Base-by-base conservation (phyloP, 2,329 filamentous ascomycete genomes). In the Neofusicoccum kwambonambiense region DNA sequence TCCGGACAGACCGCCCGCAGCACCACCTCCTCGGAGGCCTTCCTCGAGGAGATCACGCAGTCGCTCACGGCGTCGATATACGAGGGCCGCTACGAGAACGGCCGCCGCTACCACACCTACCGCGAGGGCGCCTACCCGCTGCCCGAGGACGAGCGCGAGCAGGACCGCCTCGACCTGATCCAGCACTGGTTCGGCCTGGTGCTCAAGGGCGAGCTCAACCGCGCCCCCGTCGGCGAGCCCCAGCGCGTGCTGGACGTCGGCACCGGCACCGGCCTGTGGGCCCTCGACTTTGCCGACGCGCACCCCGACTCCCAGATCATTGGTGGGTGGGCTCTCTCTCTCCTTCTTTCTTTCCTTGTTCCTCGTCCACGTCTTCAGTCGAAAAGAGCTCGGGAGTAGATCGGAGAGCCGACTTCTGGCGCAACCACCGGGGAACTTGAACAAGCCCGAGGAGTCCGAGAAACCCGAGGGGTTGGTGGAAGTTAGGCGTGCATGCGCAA, bases 131-230 rank as follows among this genome's bases (percentile, higher is more conserved):
- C 73, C 15, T 76, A 77, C 69, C 75, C 73, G 74, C 42, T 17
- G 44, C 50, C 75, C 65, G 77, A 77, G 68, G 76, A 77, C 70
- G 76, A 77, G 64, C 69, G 73, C 49, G 75, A 78, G 68, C 74
- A 76, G 64, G 76, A 78, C 68, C 74, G 75, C 47, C 65, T 66
- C 19, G 76, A 78, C 68, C 72, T 78, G 8, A 68, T 76, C 45
- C 75, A 77, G 69, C 75, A 77, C 71, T 74, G 77, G 64, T 77
- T 74, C 68, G 70, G 72, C 45, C 69, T 77, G 22, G 69, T 76
- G 49, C 71, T 78, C 19, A 69, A 69, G 51, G 75, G 75, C 35
- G 75, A 75, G 60, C 74, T 78, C n/a, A 72, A 73, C 70, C 69
- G 73, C 22, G 74, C 74, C 13, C 76, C 75, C 17, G 64, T 76